A percentile compares a stretch with the other conserved stretches of the same genome.
Evolutionary conservation across 768 basidiomycete species (phyloP).

Genomic region (Sutorius australiensis): DNA sequence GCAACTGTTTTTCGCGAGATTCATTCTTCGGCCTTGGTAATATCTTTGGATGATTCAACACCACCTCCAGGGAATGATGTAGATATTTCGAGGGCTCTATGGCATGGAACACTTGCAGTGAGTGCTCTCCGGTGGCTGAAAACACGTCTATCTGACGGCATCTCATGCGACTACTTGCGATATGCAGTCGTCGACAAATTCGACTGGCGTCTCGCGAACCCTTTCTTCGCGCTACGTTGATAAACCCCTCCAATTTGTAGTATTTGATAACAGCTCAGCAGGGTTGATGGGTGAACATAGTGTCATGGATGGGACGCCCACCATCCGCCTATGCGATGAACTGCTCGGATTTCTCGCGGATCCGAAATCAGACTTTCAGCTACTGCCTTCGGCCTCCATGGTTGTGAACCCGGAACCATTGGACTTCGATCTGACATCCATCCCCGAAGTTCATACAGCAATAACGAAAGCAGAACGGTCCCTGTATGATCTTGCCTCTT

Average conservation of each 20-base stretch:
- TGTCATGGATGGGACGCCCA: conserved; percentile 87
- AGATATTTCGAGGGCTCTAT: conserved; percentile 66
- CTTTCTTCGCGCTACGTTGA: conserved; percentile 82
- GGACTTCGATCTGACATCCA: conserved; percentile 58
- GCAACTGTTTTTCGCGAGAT: conserved; percentile 63
- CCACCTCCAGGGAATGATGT: conserved; percentile 44
- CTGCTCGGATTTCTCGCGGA: conserved; percentile 58
- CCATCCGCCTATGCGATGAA: conserved; percentile 66
- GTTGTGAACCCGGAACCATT: conserved; percentile 44
- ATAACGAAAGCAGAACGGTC: conserved; percentile 55
- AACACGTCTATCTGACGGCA: neutral
- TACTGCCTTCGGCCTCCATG: conserved; percentile 20
- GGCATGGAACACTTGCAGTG: conserved; percentile 71
- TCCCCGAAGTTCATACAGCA: conserved; percentile 34
- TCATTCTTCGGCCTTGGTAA: conserved; percentile 81
- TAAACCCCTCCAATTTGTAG: conserved; percentile 84
- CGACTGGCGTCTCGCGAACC: conserved; percentile 34
- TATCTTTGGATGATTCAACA: conserved; percentile 68
- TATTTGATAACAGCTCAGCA: conserved; percentile 76
- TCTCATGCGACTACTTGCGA: neutral
- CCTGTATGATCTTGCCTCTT: conserved; percentile 53
- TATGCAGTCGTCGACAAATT: conserved; percentile 23
- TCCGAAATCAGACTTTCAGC: conserved; percentile 62
- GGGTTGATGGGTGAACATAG: conserved; percentile 94
- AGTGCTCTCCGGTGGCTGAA: conserved; percentile 32